Conservation (phyloP, 1,139 yeast species). For the Yamadazyma pseudoaaseri region DNA sequence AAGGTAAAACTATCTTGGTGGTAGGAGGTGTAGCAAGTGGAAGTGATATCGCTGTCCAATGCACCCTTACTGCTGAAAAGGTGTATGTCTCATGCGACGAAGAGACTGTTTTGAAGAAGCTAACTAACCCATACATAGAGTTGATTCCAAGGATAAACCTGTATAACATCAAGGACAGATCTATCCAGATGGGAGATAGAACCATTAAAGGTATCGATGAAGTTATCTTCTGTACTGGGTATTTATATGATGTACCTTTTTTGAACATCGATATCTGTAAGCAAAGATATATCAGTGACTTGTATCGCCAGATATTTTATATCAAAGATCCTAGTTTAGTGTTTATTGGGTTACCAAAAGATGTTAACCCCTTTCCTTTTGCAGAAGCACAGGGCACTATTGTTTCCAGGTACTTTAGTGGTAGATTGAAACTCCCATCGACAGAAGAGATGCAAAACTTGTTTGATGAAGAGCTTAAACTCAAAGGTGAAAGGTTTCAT, state of each 20-base stretch:
- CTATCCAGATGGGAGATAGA: conserved; percentile 28
- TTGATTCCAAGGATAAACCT: conserved; percentile 28
- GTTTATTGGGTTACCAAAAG: conserved; percentile 37
- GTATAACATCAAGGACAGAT: conserved; percentile 23
- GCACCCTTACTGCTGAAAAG: conserved; percentile 13
- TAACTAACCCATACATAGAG: conserved; percentile 15
- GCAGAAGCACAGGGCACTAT: conserved; percentile 47
- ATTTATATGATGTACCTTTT: conserved; percentile 44
- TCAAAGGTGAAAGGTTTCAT: conserved; percentile 29
- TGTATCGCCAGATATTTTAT: conserved; percentile 46
- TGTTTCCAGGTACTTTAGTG: conserved; percentile 41
- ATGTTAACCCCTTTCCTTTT: conserved; percentile 47
- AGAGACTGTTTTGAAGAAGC: conserved; percentile 33
- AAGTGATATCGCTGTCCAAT: conserved; percentile 46
- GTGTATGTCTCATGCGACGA: conserved; percentile 31
- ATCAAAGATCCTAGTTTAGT: conserved; percentile 44
- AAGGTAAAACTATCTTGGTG: conserved; percentile 41
- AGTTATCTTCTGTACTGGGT: conserved; percentile 50
- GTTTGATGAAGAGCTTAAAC: conserved; percentile 19
- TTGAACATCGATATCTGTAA: conserved; percentile 16
- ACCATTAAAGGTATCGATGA: conserved; percentile 30
- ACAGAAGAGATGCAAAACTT: conserved; percentile 26
- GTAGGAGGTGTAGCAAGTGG: conserved; percentile 46
- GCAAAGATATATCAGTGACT: conserved; percentile 23
- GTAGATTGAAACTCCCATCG: conserved; percentile 37